Percentiles rank a stretch among this genome's conserved stretches.
These are phyloP conservation scores for Pseudopithomyces chartarum DNA, from an alignment of 2,329 filamentous ascomycete species.

Conservation along the genomic window DNA sequence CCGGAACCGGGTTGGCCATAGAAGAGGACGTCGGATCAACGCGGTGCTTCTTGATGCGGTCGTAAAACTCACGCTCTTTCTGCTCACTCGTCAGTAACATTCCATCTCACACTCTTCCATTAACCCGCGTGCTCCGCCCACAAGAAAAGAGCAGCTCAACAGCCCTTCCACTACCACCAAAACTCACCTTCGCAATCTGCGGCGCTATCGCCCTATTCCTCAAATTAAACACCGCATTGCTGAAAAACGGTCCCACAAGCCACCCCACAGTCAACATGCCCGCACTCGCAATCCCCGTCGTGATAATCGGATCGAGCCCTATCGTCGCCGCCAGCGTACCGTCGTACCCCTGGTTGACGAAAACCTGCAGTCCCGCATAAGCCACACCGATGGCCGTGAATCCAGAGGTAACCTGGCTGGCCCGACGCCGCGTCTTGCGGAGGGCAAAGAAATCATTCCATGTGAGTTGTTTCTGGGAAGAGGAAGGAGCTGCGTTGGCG, in stretches of 20 bases:
- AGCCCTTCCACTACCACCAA: neutral
- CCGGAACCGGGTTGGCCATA: slow-evolving; percentile 89
- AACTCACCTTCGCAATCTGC: slow-evolving; percentile 71
- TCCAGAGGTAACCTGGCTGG: slow-evolving; percentile 80
- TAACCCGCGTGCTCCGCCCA: no score
- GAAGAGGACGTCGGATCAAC: slow-evolving; percentile 90
- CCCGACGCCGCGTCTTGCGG: slow-evolving; percentile 80
- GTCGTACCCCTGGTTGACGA: slow-evolving; percentile 76
- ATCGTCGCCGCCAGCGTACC: slow-evolving; percentile 67
- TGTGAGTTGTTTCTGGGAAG: slow-evolving; percentile 45
- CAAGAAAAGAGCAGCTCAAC: no score
- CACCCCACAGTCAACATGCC: slow-evolving; percentile 82
- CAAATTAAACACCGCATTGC: slow-evolving; percentile 78
- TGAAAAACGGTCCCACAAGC: slow-evolving; percentile 83
- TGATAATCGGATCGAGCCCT: slow-evolving; percentile 85
- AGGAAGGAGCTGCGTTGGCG: slow-evolving; percentile 15
- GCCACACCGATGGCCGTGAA: slow-evolving; percentile 67
- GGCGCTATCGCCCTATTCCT: slow-evolving; percentile 72
- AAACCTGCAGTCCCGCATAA: slow-evolving; percentile 64
- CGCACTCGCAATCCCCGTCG: slow-evolving; percentile 79
- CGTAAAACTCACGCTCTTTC: slow-evolving; percentile 95
- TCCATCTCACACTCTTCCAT: neutral
- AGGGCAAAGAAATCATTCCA: slow-evolving; percentile 95
- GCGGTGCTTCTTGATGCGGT: slow-evolving; percentile 86
- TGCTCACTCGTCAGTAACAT: slow-evolving; percentile 37